Conservation (phyloP, 2,329 filamentous ascomycete genomes). For the Knoxdaviesia proteae region DNA sequence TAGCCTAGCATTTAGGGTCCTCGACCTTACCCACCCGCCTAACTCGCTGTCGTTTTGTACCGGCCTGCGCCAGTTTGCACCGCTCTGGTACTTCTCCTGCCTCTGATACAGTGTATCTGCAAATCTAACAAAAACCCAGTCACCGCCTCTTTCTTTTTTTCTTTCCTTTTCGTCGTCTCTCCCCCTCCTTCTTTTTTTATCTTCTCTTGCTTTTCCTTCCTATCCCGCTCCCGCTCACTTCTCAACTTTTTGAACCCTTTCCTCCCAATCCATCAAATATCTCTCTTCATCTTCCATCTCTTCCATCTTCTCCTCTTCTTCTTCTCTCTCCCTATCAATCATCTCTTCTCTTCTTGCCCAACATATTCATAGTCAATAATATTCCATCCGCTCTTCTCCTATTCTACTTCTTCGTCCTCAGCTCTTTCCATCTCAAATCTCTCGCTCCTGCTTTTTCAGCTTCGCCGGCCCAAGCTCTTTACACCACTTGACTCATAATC, state of each 20-base stretch:
- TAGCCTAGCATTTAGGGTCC: no score
- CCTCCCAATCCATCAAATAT: background rate
- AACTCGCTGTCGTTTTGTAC: no score
- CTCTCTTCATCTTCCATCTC: background rate
- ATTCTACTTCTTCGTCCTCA: background rate
- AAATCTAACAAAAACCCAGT: no score
- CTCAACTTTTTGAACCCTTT: background rate
- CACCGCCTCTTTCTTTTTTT: background rate
- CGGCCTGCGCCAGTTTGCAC: no score
- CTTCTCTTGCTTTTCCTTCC: background rate
- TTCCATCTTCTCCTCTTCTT: background rate
- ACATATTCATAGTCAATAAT: background rate
- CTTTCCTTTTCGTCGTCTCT: background rate
- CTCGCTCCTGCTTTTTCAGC: slow-evolving; percentile 1
- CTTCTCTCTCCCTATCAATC: background rate
- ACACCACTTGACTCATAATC: no score
- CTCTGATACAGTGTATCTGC: no score
- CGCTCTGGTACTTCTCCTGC: no score
- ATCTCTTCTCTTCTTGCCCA: background rate
- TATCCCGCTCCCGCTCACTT: background rate
- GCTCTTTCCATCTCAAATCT: slow-evolving; percentile 2
- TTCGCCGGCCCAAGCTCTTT: background rate
- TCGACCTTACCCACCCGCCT: no score
- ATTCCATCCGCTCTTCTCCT: background rate
- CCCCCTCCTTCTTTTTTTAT: background rate